Percentiles rank a stretch among this genome's conserved stretches.
phyloP scores from a whole-genome alignment of 2,329 filamentous ascomycete genomes.

The Pseudofabraea citricarpa region DNA sequence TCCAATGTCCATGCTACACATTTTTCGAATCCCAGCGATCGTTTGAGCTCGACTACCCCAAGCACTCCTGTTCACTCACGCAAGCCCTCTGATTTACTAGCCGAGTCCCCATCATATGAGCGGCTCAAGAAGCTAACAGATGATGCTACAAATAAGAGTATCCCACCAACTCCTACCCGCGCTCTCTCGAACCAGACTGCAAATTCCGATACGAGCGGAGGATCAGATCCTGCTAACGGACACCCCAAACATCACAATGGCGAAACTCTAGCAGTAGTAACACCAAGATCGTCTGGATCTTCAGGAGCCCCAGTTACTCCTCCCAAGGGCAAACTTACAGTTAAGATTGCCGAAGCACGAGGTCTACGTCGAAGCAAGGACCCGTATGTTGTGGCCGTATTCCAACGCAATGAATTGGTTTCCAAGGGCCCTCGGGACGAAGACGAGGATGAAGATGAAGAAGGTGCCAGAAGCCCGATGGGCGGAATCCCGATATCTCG shows the following conservation, averaged over 20 bases:
- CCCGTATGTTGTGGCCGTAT: constrained; percentile 94
- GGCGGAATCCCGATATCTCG: constrained; percentile 50
- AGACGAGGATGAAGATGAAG: constrained; percentile 56
- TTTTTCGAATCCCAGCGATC: constrained; percentile 62
- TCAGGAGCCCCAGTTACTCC: constrained; percentile 60
- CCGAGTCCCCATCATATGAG: constrained; percentile 58
- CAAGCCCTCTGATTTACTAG: constrained; percentile 38
- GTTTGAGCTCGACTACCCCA: constrained; percentile 45
- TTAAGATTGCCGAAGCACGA: constrained; percentile 83
- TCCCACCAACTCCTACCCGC: constrained; percentile 83
- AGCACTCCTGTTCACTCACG: constrained; percentile 46
- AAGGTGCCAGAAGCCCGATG: constrained; percentile 47
- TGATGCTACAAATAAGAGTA: constrained; percentile 77
- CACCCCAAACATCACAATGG: constrained; percentile 40
- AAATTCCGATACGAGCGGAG: constrained; percentile 37
- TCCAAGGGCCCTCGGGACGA: constrained; percentile 73
- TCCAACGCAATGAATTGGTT: constrained; percentile 94
- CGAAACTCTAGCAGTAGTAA: constrained; percentile 28
- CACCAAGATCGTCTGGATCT: constrained; percentile 22
- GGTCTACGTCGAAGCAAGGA: constrained; percentile 78
- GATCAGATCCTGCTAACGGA: constrained; percentile 18
- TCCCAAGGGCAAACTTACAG: constrained; percentile 81
- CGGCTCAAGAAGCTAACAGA: constrained; percentile 86
- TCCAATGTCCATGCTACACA: constrained; percentile 61
- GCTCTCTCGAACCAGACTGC: constrained; percentile 60